Conservation (phyloP, 2,329 filamentous ascomycete species). For the Colletotrichum chlorophyti region DNA sequence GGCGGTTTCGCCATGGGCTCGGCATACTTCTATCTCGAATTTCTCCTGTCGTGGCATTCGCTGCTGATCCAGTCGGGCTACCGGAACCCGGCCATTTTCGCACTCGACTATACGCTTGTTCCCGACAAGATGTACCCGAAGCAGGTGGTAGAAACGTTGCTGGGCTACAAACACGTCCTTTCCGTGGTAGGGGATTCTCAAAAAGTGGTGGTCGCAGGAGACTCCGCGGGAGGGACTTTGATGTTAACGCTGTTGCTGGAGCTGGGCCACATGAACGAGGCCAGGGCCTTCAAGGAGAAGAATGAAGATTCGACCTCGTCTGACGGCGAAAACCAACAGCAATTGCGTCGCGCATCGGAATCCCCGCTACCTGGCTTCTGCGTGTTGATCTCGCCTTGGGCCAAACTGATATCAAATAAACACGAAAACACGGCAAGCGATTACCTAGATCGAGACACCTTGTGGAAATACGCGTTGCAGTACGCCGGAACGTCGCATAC, state of each 20-base stretch:
- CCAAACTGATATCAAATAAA: slow-evolving; percentile 71
- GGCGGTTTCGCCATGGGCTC: slow-evolving; percentile 88
- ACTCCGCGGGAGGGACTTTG: slow-evolving; percentile 80
- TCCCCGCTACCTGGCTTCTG: slow-evolving; percentile 57
- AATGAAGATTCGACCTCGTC: slow-evolving; percentile 20
- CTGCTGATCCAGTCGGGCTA: slow-evolving; percentile 71
- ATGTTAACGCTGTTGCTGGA: slow-evolving; percentile 76
- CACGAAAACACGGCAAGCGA: slow-evolving; percentile 76
- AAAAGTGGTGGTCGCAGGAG: slow-evolving; percentile 75
- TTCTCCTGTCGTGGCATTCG: slow-evolving; percentile 74
- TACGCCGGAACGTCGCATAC: slow-evolving; percentile 63
- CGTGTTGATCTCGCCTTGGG: slow-evolving; percentile 82
- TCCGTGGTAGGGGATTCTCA: slow-evolving; percentile 62
- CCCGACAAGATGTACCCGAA: slow-evolving; percentile 76
- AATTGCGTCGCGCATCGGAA: slow-evolving; percentile 18
- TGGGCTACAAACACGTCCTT: slow-evolving; percentile 75
- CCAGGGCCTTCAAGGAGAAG: slow-evolving; percentile 18
- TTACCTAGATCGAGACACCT: slow-evolving; percentile 71
- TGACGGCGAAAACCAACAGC: slow-evolving; percentile 15
- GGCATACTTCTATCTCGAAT: slow-evolving; percentile 84
- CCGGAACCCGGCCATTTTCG: slow-evolving; percentile 78
- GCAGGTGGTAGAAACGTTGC: slow-evolving; percentile 73
- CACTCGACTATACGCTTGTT: slow-evolving; percentile 81
- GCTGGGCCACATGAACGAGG: slow-evolving; percentile 55
- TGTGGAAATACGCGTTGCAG: slow-evolving; percentile 74